Percentiles rank a stretch among this genome's conserved stretches.
Conservation (phyloP, 805 yeast species). For the Metschnikowia arizonensis region DNA sequence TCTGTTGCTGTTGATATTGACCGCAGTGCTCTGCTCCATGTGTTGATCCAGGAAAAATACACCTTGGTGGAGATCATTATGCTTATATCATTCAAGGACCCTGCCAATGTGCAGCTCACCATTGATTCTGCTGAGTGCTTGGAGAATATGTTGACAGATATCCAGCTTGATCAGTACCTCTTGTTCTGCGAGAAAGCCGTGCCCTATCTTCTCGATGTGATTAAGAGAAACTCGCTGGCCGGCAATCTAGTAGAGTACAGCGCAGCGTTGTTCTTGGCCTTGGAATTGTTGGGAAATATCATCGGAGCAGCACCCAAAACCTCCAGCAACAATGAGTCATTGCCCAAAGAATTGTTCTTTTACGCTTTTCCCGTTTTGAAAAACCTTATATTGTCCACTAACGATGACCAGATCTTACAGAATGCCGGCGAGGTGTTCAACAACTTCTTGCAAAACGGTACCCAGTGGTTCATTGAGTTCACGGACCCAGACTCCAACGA, state of each 20-base stretch:
- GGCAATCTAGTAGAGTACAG: conserved; percentile 44
- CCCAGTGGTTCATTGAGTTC: conserved; percentile 31
- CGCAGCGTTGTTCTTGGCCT: conserved; percentile 53
- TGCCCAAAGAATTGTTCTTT: conserved; percentile 40
- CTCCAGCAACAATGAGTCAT: conserved; percentile 7
- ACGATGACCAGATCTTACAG: conserved; percentile 78
- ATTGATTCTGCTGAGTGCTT: conserved; percentile 69
- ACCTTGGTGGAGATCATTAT: conserved; percentile 56
- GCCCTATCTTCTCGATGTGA: conserved; percentile 44
- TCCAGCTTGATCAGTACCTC: conserved; percentile 44
- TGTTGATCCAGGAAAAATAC: conserved; percentile 13
- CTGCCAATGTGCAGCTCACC: conserved; percentile 67
- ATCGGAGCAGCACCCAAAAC: conserved; percentile 41
- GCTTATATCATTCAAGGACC: conserved; percentile 63
- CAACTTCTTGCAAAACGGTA: conserved; percentile 46
- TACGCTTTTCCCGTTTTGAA: conserved; percentile 43
- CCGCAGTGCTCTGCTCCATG: conserved; percentile 23
- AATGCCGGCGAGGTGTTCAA: conserved; percentile 71
- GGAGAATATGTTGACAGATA: conserved; percentile 49
- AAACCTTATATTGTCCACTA: conserved; percentile 40
- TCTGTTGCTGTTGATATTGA: conserved; percentile 48
- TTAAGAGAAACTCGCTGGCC: conserved; percentile 24
- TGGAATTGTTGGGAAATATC: conserved; percentile 54
- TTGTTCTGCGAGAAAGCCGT: conserved; percentile 48
- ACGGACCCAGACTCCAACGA: conserved; percentile 29